These are phyloP conservation scores for Stagonosporopsis vannaccii DNA, from an alignment of 2,329 filamentous ascomycete genomes.

Conservation along the genomic window DNA sequence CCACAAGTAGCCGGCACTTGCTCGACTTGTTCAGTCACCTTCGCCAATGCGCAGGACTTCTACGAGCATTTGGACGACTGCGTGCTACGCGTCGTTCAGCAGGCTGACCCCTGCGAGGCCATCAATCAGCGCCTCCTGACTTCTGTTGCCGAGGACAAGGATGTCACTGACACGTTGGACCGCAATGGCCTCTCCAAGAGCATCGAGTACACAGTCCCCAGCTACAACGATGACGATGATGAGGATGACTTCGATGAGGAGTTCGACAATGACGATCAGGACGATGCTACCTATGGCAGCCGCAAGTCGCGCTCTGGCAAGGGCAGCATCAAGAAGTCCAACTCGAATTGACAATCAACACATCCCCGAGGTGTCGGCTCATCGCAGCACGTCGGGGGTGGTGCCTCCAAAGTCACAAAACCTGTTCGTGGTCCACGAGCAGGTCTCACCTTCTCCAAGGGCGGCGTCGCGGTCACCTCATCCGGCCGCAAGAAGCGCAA, in stretches of 20 bases:
- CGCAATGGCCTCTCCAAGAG: constrained; percentile 51
- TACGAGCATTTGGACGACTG: constrained; percentile 90
- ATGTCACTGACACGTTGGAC: constrained; percentile 50
- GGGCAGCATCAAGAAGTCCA: constrained; percentile 58
- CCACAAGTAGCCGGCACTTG: constrained; percentile 81
- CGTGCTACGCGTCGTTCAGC: constrained; percentile 66
- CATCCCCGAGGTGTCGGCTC: constrained; percentile 57
- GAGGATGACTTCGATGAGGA: constrained; percentile 68
- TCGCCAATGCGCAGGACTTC: constrained; percentile 90
- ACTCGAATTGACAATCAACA: constrained; percentile 60
- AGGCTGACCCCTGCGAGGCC: constrained; percentile 52
- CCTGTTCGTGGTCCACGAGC: constrained; percentile 49
- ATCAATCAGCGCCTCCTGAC: constrained; percentile 53
- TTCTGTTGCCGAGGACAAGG: constrained; percentile 50
- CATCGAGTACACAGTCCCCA: constrained; percentile 54
- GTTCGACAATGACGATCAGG: constrained; percentile 59
- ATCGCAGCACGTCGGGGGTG: constrained; percentile 46
- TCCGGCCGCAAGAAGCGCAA: constrained; percentile 85
- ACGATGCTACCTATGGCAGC: constrained; percentile 63
- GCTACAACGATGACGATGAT: constrained; percentile 63
- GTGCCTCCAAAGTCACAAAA: constrained; percentile 50
- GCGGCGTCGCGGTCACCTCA: constrained; percentile 66
- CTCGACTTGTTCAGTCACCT: constrained; percentile 87
- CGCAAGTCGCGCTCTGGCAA: constrained; percentile 57
- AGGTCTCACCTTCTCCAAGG: constrained; percentile 80